phyloP scores from a whole-genome alignment of 2,329 filamentous ascomycete genomes.

The Trichoderma oligosporum region DNA sequence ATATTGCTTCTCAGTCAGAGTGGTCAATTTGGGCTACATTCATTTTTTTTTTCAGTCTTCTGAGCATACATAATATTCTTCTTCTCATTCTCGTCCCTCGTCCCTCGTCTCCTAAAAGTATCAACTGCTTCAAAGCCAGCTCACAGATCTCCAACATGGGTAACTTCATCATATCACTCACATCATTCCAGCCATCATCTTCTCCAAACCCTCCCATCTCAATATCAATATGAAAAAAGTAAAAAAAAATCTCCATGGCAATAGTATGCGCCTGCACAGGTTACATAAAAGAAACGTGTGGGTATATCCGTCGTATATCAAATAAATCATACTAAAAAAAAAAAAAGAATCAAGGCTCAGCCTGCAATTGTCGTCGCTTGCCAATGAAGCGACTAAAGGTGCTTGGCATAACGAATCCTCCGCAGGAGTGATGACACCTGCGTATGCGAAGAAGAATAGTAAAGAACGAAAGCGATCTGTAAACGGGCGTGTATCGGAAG shows the following conservation, averaged over 20 bases:
- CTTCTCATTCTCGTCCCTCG: not conserved
- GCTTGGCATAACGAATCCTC: conserved; percentile 20
- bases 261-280: conserved; percentile 15
- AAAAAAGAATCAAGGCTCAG: conserved; percentile 16
- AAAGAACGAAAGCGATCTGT: conserved; percentile 1
- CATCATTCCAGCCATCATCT: not conserved
- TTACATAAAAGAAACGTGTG: conserved; percentile 23
- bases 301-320: conserved; percentile 34
- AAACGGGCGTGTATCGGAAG: not conserved
- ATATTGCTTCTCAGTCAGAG: not conserved
- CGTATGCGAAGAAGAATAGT: conserved; percentile 15
- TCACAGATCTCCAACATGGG: not conserved
- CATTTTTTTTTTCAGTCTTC: not conserved
- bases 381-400: conserved; percentile 7
- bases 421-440: conserved; percentile 18
- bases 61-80: no score
- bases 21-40: not conserved
- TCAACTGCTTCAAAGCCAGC: not conserved
- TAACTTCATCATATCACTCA: not conserved
- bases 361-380: conserved; percentile 4
- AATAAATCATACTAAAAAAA: conserved; percentile 15
- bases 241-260: not conserved
- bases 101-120: not conserved
- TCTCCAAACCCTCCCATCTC: not conserved
- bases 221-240: not conserved